Evolutionary conservation across 1,139 yeast species (phyloP).

Genomic region (Sporopachydermia cereana): DNA sequence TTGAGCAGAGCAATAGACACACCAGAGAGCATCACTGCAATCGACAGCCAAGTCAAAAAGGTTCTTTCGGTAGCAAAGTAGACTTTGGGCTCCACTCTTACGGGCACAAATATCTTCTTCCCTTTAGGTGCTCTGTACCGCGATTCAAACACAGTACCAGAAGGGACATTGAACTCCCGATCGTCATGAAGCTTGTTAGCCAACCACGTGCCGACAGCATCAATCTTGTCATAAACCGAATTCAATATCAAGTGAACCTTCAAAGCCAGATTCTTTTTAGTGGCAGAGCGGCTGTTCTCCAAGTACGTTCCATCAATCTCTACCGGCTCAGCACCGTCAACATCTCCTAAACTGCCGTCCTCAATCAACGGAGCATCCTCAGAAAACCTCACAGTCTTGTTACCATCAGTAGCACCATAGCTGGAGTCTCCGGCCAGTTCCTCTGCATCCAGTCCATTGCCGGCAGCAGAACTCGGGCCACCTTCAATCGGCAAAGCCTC

Average conservation of each 20-base stretch:
- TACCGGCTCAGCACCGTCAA: constrained; percentile 5
- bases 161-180: constrained; percentile 62
- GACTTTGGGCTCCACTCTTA: constrained; percentile 75
- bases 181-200: constrained; percentile 46
- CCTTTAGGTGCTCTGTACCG: constrained; percentile 64
- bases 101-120: constrained; percentile 62
- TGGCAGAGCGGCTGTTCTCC: not conserved
- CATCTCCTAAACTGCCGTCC: constrained; percentile 10
- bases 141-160: constrained; percentile 67
- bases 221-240: constrained; percentile 20
- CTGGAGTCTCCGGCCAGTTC: constrained; percentile 25
- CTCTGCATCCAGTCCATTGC: constrained; percentile 35
- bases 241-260: constrained; percentile 10
- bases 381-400: constrained; percentile 16
- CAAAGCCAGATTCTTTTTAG: not conserved
- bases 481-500: constrained; percentile 26
- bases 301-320: constrained; percentile 8
- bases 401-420: constrained; percentile 26
- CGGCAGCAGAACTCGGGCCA: constrained; percentile 28
- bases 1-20: constrained; percentile 61
- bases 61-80: constrained; percentile 81
- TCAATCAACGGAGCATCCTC: constrained; percentile 18
- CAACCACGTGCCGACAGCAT: constrained; percentile 11
- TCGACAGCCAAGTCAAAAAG: constrained; percentile 65
- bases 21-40: constrained; percentile 60